These are phyloP conservation scores for Talaromyces borbonicus DNA, from an alignment of 495 filamentous ascomycete genomes.

Conservation along the genomic window DNA sequence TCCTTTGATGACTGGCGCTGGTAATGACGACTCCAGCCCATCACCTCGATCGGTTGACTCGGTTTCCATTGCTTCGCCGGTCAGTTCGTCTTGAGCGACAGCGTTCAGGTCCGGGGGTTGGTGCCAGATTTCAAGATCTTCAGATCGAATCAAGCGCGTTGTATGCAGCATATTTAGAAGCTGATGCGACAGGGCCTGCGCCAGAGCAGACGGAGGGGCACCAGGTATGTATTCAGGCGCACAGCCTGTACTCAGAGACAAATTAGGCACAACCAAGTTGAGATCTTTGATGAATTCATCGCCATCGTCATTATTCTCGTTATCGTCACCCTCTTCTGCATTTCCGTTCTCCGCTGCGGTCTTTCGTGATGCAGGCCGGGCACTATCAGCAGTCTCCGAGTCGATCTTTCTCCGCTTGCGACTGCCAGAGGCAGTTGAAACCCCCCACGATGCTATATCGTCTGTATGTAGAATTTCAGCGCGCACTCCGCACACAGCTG, in stretches of 20 bases:
- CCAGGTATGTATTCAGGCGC: conserved; percentile 77
- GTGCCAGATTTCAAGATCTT: conserved; percentile 63
- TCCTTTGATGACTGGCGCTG: conserved; percentile 52
- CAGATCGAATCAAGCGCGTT: conserved; percentile 47
- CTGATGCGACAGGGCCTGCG: conserved; percentile 73
- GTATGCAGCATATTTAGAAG: conserved; percentile 65
- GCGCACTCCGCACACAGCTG: conserved; percentile 82
- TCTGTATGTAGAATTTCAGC: conserved; percentile 70
- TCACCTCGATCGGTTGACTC: conserved; percentile 10
- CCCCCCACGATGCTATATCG: conserved; percentile 56
- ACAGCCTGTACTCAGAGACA: conserved; percentile 83
- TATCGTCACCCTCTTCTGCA: conserved; percentile 16
- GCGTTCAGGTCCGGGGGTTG: conserved; percentile 35
- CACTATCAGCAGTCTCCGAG: conserved; percentile 14
- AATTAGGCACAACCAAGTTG: conserved; percentile 80
- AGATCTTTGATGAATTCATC: conserved; percentile 48
- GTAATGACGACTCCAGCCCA: conserved; percentile 7
- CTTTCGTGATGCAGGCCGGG: too few species aligned
- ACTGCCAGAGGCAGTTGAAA: conserved; percentile 19
- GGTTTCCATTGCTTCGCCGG: conserved; percentile 25
- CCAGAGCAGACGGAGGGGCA: conserved; percentile 64
- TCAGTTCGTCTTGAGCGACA: conserved; percentile 28
- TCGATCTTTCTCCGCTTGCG: conserved; percentile 8
- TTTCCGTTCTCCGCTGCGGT: too few species aligned
- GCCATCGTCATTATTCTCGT: conserved; percentile 43